Base-by-base conservation (phyloP, 192 early-diverging fungal species). In the Gamsiella multidivaricata region DNA sequence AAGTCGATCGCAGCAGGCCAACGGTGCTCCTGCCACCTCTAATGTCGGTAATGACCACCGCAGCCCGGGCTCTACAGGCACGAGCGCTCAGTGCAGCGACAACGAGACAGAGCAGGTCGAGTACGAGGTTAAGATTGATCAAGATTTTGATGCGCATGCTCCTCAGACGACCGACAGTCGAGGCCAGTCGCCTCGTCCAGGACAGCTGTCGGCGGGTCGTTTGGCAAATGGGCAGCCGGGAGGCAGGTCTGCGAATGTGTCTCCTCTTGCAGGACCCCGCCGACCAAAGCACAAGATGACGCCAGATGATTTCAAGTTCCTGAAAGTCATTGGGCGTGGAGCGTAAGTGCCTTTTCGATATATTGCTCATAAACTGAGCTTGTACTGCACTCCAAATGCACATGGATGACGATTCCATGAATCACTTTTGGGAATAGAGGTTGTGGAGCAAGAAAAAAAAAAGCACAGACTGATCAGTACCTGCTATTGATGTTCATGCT, bases 251-350 rank as follows among this genome's bases (percentile, higher is more conserved):
- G 54, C 53, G 10, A 49, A 42, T 10, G 49, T 54, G 4, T 78
- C 74, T 15, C 74, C 74, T 39, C 42, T 32, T 23, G 54, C 49
- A 9, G 74, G 74, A 1, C 74, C 74, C n/a, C 74, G 74, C 34
- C 59, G 65, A 43, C 74, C 74, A 22, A 65, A 54, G 29, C 65
- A 80, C 47, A 87, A 84, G 54, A 81, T 86, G 47, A 57, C 65
- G 22, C 66, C 79, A 49, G 81, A 80, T 54, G 85, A 87, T 49
- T 87, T 87, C 79, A 81, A 83, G 54, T 65, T 75, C 66, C 55
- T 87, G 34, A 87, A 87, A 45, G 63, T 87, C 12, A 73, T 87
- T 55, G 85, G 85, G 2, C 66, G 81, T 52, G 85, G 85, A 71
- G 79, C 85, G 83, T 86, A 83, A 83, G 84, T 83, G 17, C 45